Evolutionary conservation across 2,329 filamentous ascomycete genomes (phyloP), one percentile per base, ranked within the genome.

Genomic region (Colletotrichum tropicicola): DNA sequence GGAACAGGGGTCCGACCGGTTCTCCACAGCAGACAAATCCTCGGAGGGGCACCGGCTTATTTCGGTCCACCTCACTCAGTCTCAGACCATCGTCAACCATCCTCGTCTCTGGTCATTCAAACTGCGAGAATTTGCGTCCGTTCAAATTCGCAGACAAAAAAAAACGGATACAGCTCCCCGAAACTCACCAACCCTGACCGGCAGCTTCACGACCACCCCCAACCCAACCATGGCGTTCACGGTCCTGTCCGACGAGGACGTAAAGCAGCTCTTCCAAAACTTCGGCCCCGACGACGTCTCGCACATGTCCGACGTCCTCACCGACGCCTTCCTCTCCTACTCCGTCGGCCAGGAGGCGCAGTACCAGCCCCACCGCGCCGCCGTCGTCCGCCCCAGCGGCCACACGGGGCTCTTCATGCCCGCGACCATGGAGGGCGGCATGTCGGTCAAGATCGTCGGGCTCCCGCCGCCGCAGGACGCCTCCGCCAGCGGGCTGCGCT

Each of bases 341-440:
- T 91, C 88, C 0, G 89, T 87, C 13, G 84, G 86, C 4, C 85
- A 82, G 23, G 87, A 90, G 59, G 82, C 85, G 37, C 79, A 86
- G 35, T 89, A 87, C 66, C 89, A 92, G 66, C 89, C 89, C 1
- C 82, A 85, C 60, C 82, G 88, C 41, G 90, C 87, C 2, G 80
- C 84, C 2, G 82, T 91, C 55, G 86, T 85, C 55, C 84, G 86
- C 12, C 84, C 83, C 54, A 84, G 89, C 81, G 88, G 88, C 4
- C 83, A 84, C 30, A 88, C 85, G 2, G 90, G 87, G 4, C 78
- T 91, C 9, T 90, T 91, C 76, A 90, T 91, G 87, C 89, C 90
- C 3, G 88, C 88, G 12, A 88, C 82, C 39, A 87, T 85, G 13
- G 83, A 85, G 28, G 81, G 83, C 41, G 83, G 85, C 3, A 80